These are phyloP conservation scores for Phalaenopsis hybrid DNA, from an alignment of 116 monocot species.

Conservation along the genomic window DNA sequence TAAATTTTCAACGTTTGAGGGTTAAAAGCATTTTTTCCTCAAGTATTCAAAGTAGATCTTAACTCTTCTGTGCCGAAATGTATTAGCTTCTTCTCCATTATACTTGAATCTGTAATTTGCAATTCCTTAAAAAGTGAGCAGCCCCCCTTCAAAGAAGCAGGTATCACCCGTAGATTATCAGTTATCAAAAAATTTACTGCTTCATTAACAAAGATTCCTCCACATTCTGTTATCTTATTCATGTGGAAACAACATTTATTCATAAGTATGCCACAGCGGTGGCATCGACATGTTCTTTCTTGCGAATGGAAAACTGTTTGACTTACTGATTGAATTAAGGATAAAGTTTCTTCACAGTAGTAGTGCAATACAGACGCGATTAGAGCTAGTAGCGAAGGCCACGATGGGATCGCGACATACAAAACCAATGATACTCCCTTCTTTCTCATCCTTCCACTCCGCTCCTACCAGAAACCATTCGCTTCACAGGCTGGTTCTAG, in stretches of 20 bases:
- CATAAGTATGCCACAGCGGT: slow-evolving; percentile 17
- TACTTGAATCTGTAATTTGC: background rate
- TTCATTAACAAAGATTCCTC: slow-evolving; percentile 9
- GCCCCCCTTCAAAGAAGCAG: background rate
- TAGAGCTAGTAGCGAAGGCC: too few relatives aligned
- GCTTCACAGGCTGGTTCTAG: too few relatives aligned
- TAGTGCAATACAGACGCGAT: background rate
- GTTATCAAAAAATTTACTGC: background rate
- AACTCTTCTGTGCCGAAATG: background rate
- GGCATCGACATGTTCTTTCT: background rate
- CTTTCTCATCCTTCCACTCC: too few relatives aligned
- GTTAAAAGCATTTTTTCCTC: background rate
- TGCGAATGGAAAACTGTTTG: background rate
- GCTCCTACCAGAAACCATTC: too few relatives aligned
- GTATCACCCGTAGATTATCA: background rate
- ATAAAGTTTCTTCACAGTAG: background rate
- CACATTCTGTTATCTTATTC: background rate
- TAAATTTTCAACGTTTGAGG: background rate
- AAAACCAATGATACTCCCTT: too few relatives aligned
- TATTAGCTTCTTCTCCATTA: background rate
- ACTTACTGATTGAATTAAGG: background rate
- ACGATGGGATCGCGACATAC: too few relatives aligned
- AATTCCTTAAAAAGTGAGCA: background rate
- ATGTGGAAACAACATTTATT: background rate
- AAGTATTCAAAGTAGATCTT: background rate